Base-by-base conservation (phyloP, 2,329 filamentous ascomycete genomes). In the Ophiostoma himal-ulmi region DNA sequence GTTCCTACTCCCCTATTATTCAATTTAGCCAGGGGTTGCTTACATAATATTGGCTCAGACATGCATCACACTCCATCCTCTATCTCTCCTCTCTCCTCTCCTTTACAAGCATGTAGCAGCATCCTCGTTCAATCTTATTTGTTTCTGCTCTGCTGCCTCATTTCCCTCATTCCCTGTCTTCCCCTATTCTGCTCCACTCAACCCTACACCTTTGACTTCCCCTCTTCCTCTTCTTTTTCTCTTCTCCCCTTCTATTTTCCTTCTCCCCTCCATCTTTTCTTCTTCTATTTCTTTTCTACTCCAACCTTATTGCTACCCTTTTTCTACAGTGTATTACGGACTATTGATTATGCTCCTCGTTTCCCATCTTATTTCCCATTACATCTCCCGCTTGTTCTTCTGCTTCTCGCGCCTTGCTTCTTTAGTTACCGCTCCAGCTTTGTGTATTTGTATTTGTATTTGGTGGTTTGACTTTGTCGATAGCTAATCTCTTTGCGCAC, bases 401-500 rank as follows among this genome's bases (percentile, higher is more conserved):
- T 67, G 64, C 37, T 48, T 67, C 65, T 41, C 37, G n/a, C 65
- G 39, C 65, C 65, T 67, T 67, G 65, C 65, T 67, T 48, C 65
- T 67, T 67, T 67, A 7, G 65, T 67, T 39, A 66, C 64, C 36
- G 64, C 64, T 41, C 60, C 11, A 39, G 17, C 14, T 34, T 20
- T 11, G 60, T 37, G 5, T 20, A 3, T 64, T n/a, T 48, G n/a
- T 2, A 8, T 54, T 11, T 54, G 52, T 57, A 26, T 57, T 57
- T 57, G n/a, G 10, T 57, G n/a, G 26, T 26, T 26, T 37, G 26
- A 36, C 34, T 20, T 30, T 37, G 14, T 64, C 41, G 6, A 44
- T 17, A 44, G 41, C 30, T n/a, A 17, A 20, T 20, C 7, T 48
- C 17, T 26, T 26, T 57, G 52, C 52, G 52, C 52, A 26, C 52